Conservation (phyloP, 2,329 filamentous ascomycete species). For the Xylaria hypoxylon region DNA sequence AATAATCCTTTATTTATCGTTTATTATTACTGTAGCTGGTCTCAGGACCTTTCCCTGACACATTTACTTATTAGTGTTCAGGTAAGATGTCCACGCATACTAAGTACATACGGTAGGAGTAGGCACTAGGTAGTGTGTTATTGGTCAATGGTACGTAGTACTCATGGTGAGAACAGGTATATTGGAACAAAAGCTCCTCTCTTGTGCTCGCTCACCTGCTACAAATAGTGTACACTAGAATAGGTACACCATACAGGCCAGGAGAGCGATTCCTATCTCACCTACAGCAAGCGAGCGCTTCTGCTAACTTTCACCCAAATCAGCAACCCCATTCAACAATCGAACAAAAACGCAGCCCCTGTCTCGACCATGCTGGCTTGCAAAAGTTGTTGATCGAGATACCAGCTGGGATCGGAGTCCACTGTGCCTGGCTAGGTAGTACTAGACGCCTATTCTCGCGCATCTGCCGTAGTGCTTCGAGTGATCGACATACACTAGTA, state of each 20-base stretch:
- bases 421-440: slow-evolving; percentile 34
- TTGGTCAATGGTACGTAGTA: background rate
- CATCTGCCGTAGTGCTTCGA: slow-evolving; percentile 25
- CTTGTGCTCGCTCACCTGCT: slow-evolving; percentile 1
- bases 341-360: background rate
- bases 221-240: background rate
- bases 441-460: slow-evolving; percentile 26
- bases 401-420: slow-evolving; percentile 30
- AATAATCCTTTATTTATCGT: slow-evolving; percentile 14
- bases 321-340: slow-evolving; percentile 21
- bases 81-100: background rate
- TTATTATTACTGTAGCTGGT: slow-evolving; percentile 23
- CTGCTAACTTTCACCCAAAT: slow-evolving; percentile 2
- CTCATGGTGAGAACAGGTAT: background rate
- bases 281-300: slow-evolving; percentile 24
- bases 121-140: too few species aligned
- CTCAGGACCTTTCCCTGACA: slow-evolving; percentile 16
- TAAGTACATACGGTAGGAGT: background rate
- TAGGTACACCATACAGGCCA: background rate
- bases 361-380: slow-evolving; percentile 2
- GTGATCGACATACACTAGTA: slow-evolving; percentile 30
- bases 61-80: background rate
- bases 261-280: slow-evolving; percentile 11
- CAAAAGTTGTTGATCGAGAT: slow-evolving; percentile 32
- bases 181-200: too few species aligned